Evolutionary conservation across 2,329 filamentous ascomycete genomes (phyloP), one percentile per base, ranked within the genome.

Genomic region (Aspergillus sojae): DNA sequence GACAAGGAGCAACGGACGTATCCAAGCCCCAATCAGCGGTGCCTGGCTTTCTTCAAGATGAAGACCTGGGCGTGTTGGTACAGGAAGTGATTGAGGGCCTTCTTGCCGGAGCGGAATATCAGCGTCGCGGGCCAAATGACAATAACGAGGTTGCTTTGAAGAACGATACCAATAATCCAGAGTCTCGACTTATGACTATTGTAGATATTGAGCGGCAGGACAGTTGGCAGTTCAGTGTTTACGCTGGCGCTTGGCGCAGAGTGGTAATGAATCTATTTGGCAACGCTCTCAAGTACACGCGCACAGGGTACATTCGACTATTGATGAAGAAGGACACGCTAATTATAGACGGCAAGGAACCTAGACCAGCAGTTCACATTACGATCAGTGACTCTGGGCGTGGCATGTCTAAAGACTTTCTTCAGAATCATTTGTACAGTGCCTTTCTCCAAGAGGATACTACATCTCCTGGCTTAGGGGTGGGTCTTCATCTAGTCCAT

Each of bases 361-460:
- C 50, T 23, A 43, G 58, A 0, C 64, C 65, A 1, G 66, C 67
- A 4, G 65, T 68, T 16, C 67, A 61, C 1, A 50, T 67, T 62
- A 72, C 64, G 0, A 67, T 74, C 41, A 66, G 65, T 12, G 73
- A 75, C 36, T 71, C 72, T 0, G 73, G 72, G 6, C 66, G 70
- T 6, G 73, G 73, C 21, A 75, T 75, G 67, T 74, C 71, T 10
- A 63, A 71, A 39, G 69, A 71, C 39, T 71, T 67, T 43, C 63
- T 74, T 1, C 61, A 66, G 9, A 67, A 74, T 57, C 63, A 71
- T 48, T 66, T 74, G 14, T 90, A 87, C 70, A 83, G 81, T 0
- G 84, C 87, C 0, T 90, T 90, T 65, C 76, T 81, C 0, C 87
- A 90, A 63, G 88, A 89, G 68, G 81, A 88, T 45, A 71, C 75